phyloP scores from a whole-genome alignment of 306 rosid species.

The Arachis hypogaea region DNA sequence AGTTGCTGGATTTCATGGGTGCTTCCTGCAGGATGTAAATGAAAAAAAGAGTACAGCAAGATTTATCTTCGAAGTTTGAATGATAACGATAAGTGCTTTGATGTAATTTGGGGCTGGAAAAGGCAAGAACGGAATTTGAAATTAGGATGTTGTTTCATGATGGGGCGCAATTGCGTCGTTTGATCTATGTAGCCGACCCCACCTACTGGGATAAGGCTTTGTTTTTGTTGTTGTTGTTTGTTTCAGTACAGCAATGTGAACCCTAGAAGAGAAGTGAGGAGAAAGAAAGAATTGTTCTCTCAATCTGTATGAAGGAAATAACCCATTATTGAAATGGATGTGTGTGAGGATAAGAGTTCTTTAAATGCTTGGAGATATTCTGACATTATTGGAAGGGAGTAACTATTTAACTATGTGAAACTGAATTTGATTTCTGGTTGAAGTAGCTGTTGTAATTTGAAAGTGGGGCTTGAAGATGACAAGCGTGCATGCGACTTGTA shows the following conservation, averaged over 20 bases:
- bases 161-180: too few species aligned
- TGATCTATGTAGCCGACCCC: too few species aligned
- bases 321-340: neutral
- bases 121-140: neutral
- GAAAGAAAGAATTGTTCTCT: neutral
- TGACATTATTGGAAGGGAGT: neutral
- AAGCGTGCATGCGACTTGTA: neutral
- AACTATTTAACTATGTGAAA: neutral
- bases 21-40: neutral
- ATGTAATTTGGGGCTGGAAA: neutral
- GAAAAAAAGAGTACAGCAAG: neutral
- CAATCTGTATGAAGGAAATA: too few species aligned
- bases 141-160: neutral
- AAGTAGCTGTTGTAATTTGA: neutral
- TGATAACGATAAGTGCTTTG: neutral
- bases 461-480: neutral
- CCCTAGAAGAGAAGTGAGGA: neutral
- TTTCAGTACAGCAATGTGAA: slow-evolving; percentile 6
- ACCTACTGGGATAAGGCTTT: too few species aligned
- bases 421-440: neutral
- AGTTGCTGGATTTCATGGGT: neutral
- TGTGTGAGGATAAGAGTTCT: neutral
- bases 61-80: too few species aligned
- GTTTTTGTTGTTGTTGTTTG: neutral
- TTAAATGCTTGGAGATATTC: neutral